A percentile compares a stretch with the other conserved stretches of the same genome.
phyloP scores from a whole-genome alignment of 2,329 filamentous ascomycete species.

The Pseudopithomyces chartarum region DNA sequence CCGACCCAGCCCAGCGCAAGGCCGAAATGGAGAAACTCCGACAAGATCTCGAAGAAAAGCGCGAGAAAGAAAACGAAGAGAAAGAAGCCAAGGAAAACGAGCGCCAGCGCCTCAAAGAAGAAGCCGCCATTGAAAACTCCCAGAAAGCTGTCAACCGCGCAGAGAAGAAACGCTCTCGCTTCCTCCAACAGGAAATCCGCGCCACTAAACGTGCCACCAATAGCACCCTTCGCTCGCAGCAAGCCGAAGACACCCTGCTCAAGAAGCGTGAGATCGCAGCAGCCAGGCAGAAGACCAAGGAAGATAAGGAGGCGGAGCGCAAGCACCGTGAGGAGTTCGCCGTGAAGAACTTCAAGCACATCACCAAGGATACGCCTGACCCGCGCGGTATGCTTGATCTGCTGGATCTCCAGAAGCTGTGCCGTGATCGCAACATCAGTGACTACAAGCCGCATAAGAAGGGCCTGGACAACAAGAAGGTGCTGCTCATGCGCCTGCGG shows the following conservation, averaged over 20 bases:
- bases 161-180: constrained; percentile 16
- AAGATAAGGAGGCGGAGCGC: not conserved
- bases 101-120: constrained; percentile 25
- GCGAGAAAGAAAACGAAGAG: constrained; percentile 20
- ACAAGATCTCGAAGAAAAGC: constrained; percentile 21
- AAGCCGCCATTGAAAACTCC: constrained; percentile 20
- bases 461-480: constrained; percentile 11
- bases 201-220: constrained; percentile 27
- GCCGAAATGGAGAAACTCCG: constrained; percentile 32
- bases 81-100: constrained; percentile 21
- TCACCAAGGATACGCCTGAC: constrained; percentile 21
- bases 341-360: constrained; percentile 2
- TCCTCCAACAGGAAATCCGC: constrained; percentile 22
- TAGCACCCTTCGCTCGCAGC: constrained; percentile 22
- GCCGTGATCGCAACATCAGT: constrained; percentile 23
- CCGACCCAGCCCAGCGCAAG: constrained; percentile 46
- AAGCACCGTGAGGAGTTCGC: constrained; percentile 7
- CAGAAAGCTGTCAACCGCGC: constrained; percentile 32
- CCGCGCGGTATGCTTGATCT: constrained; percentile 30
- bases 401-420: constrained; percentile 27
- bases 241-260: constrained; percentile 19
- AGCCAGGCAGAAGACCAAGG: not conserved
- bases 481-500: constrained; percentile 25
- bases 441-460: constrained; percentile 5
- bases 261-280: constrained; percentile 6